These are phyloP conservation scores for Porcisia deanei DNA, from an alignment of 208 protist genomes.

Conservation along the genomic window DNA sequence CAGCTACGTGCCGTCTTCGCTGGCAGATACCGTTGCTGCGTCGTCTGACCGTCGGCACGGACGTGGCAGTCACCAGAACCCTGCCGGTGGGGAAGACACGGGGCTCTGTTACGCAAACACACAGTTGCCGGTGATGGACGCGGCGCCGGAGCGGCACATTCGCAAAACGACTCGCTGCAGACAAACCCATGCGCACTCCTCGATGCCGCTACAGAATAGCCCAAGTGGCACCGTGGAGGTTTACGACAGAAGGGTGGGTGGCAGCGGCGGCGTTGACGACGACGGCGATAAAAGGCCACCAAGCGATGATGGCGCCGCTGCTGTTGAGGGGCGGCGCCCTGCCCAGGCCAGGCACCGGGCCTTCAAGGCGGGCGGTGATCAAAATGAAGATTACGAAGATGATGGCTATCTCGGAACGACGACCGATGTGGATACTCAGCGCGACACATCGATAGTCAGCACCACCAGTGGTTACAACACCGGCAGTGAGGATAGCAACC, in stretches of 20 bases:
- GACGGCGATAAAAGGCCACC: background rate
- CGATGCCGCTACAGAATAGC: background rate
- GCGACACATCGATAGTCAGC: background rate
- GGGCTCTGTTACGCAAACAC: background rate
- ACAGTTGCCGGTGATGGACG: background rate
- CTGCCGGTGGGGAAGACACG: conserved; percentile 9
- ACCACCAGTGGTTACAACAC: background rate
- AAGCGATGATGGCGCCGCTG: background rate
- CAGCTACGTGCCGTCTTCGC: background rate
- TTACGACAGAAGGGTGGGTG: background rate
- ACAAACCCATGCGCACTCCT: background rate
- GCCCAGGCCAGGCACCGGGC: background rate
- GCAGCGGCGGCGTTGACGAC: background rate
- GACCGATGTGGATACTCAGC: background rate
- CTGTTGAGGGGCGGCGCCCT: background rate
- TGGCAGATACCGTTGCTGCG: background rate
- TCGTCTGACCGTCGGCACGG: background rate
- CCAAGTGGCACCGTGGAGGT: background rate
- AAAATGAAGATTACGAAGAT: background rate
- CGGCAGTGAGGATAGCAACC: background rate
- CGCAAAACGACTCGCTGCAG: background rate
- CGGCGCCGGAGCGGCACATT: background rate
- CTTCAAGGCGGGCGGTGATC: background rate
- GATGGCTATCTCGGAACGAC: background rate
- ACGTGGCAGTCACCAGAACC: conserved; percentile 1